phyloP scores from a whole-genome alignment of 805 yeast species.

The Candida broadrunensis region DNA sequence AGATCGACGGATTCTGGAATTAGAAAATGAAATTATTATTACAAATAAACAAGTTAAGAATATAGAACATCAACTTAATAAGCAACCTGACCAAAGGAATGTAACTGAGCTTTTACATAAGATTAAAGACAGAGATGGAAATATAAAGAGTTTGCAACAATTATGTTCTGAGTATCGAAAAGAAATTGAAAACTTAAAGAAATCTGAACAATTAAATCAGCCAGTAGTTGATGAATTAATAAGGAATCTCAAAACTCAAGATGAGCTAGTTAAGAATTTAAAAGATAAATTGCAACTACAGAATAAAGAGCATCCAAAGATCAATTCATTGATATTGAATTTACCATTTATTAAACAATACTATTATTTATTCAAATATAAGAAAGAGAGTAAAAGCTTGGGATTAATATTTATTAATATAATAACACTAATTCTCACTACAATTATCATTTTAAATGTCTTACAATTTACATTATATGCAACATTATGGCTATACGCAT shows the following conservation, averaged over 20 bases:
- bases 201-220: conserved; percentile 9
- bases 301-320: conserved; percentile 1
- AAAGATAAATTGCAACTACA: conserved; percentile 12
- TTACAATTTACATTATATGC: conserved; percentile 9
- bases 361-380: conserved; percentile 20
- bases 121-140: conserved; percentile 5
- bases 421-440: conserved; percentile 18
- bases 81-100: conserved; percentile 1
- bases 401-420: conserved; percentile 19
- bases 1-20: conserved; percentile 9
- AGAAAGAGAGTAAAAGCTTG: conserved; percentile 15
- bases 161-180: conserved; percentile 16
- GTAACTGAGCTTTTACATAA: neutral
- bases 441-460: conserved; percentile 16
- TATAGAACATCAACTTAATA: conserved; percentile 9
- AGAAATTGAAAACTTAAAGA: conserved; percentile 10
- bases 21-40: conserved; percentile 6
- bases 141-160: conserved; percentile 7
- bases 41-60: conserved; percentile 12
- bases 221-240: conserved; percentile 7
- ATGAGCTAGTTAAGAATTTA: conserved; percentile 14
- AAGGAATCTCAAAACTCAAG: conserved; percentile 17
- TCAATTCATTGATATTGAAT: conserved; percentile 16
- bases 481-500: neutral
- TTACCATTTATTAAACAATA: conserved; percentile 32